Base-by-base conservation (phyloP, 1,284 basidiomycete genomes). In the Tranzscheliella williamsii region DNA sequence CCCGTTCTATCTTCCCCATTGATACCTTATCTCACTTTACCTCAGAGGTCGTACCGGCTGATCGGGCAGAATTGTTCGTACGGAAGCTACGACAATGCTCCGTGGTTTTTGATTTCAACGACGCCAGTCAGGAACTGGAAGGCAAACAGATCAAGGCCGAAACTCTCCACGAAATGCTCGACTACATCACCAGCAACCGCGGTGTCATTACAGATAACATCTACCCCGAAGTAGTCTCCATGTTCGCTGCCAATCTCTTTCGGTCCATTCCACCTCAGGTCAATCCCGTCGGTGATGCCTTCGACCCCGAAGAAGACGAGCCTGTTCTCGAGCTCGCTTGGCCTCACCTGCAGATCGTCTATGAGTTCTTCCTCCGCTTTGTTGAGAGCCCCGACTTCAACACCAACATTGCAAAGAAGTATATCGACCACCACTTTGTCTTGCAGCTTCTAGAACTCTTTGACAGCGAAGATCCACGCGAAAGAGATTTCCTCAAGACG, bases 351-450 rank as follows among this genome's bases (percentile, higher is more conserved):
- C 94, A 99, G 80, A 94, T 99, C 67, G 95, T 99, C 42, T 99
- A 99, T 81, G 95, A 99, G 80, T 97, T 99, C 81, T 99, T 99
- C 86, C 86, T 99, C 27, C 90, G 95, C 45, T 98, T 99, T 75
- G 90, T 99, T 54, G 95, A 99, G 80, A 91, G 87, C 73, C 89
- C 90, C 11, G 95, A 98, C 78, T 97, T 99, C 82, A 97, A 96
- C 83, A 94, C 91, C 68, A 96, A 96, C 78, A 81, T 95, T 58
- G 95, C 95, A 47, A 99, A 97, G 80, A 88, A 90, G 50, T 96
- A 91, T 80, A 93, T 99, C 77, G 95, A 98, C 78, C 95, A 97
- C 76, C 81, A 85, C 36, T 99, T 99, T 79, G 92, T 99, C 5
- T 83, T 98, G 51, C 68, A 91, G 79, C 85, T 99, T 41, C 87